These are phyloP conservation scores for Pyricularia sp. DNA, from an alignment of 2,329 filamentous ascomycete genomes.

Conservation along the genomic window DNA sequence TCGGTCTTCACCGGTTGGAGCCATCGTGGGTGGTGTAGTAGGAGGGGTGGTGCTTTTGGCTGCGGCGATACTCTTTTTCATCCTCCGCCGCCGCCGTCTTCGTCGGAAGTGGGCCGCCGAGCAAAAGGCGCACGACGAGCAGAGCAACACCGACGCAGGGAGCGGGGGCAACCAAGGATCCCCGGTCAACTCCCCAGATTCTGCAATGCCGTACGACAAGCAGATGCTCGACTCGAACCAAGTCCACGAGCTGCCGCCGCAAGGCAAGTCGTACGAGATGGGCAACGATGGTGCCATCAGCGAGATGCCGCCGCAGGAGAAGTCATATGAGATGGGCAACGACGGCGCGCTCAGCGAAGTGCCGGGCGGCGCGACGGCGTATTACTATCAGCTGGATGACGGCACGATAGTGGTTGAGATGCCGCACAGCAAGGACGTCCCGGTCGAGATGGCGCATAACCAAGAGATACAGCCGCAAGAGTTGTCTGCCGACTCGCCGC, in stretches of 20 bases:
- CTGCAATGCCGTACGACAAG: not conserved
- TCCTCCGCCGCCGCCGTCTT: not conserved
- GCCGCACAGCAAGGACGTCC: not conserved
- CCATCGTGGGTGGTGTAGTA: not conserved
- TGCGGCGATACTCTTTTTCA: not conserved
- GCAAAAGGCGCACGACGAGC: not conserved
- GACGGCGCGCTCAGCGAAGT: not conserved
- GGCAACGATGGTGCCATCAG: not conserved
- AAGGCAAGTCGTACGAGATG: not conserved
- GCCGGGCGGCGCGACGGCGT: not conserved
- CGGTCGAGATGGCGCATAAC: not conserved
- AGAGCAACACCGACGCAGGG: not conserved
- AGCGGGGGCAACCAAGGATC: not conserved
- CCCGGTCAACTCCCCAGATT: not conserved
- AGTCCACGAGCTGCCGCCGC: not conserved
- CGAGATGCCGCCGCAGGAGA: not conserved
- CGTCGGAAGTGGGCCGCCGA: not conserved
- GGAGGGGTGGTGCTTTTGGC: not conserved
- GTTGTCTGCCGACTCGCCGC: not conserved
- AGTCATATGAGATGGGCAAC: not conserved
- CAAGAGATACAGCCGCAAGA: not conserved
- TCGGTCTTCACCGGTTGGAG: not conserved
- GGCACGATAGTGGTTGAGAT: not conserved
- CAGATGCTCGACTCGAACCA: not conserved
- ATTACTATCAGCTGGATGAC: not conserved